Conservation (phyloP, 2,329 filamentous ascomycete genomes). For the Lasiodiplodia theobromae region DNA sequence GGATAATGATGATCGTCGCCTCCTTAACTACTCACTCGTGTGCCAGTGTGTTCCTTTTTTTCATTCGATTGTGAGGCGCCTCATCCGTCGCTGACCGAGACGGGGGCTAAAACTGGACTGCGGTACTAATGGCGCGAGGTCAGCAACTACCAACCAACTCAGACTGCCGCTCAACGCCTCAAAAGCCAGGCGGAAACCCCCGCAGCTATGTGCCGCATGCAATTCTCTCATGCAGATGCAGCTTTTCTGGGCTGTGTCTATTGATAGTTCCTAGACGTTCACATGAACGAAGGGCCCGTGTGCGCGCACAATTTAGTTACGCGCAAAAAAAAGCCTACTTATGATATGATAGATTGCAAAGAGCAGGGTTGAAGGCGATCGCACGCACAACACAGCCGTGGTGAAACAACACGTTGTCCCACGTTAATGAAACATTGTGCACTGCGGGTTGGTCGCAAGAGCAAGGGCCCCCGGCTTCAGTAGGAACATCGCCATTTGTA, state of each 20-base stretch:
- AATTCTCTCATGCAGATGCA: background rate
- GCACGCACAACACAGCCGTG: background rate
- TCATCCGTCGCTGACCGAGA: background rate
- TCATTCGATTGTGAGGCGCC: background rate
- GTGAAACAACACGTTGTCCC: background rate
- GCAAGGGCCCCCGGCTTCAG: background rate
- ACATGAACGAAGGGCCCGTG: background rate
- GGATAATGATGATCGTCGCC: background rate
- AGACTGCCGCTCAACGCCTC: too few relatives aligned
- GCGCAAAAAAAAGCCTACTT: background rate
- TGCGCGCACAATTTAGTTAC: background rate
- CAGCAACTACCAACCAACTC: background rate
- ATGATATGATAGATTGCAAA: background rate
- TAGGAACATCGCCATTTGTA: background rate
- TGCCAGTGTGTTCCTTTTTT: background rate
- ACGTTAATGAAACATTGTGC: background rate
- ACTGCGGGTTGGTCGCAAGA: background rate
- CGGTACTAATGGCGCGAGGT: background rate
- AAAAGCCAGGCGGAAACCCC: background rate
- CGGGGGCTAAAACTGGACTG: background rate
- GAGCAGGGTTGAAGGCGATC: background rate
- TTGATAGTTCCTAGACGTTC: background rate
- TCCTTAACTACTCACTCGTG: background rate
- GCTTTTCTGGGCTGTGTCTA: background rate
- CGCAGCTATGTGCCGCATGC: background rate